Base-by-base conservation (phyloP, 495 filamentous ascomycete genomes). In the Rostrohypoxylon terebratum region DNA sequence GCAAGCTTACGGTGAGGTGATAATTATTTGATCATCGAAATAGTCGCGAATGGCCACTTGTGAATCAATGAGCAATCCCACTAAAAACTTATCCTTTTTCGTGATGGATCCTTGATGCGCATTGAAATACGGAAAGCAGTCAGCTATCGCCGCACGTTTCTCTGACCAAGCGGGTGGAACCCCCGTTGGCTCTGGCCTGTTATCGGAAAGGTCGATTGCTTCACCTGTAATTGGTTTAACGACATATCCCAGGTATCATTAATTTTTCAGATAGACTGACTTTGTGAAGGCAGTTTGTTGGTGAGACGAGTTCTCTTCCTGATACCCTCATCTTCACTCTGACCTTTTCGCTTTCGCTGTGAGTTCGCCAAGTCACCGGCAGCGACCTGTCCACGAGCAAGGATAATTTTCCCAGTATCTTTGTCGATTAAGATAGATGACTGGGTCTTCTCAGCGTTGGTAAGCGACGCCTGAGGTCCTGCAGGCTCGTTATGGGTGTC, bases 41-140 rank as follows among this genome's bases (percentile, higher is more conserved):
- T 88, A 84, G 25, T 92, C 88, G 2, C 89, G 82, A 0, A 71
- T 59, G 0, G 85, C 86, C 25, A 80, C 80, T 64, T 89, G 84
- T 1, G 79, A 79, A 74, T 94, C 92, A 21, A 92, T 78, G 0
- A 95, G 79, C 59, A 90, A 88, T 0, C 88, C 91, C 20, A 5
- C 80, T 80, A 5, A 83, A 84, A 16, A 88, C 57, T 3, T 80
- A 75, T 1, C 84, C 74, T 1, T 72, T 72, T 1, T 82, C 78
- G 64, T 94, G 88, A 85, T 71, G 14, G 88, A 89, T 0, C 88
- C 85, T 74, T 96, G 90, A 38, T 87, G 87, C 2, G 84, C 72
- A 0, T 82, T 84, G 77, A 88, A 94, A 79, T 90, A 94, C 0
- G 86, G 83, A 1, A 94, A 75, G 1, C 89, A 83, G 72, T 94